Evolutionary conservation across 805 yeast species (phyloP).

Genomic region (Schwanniomyces occidentalis): DNA sequence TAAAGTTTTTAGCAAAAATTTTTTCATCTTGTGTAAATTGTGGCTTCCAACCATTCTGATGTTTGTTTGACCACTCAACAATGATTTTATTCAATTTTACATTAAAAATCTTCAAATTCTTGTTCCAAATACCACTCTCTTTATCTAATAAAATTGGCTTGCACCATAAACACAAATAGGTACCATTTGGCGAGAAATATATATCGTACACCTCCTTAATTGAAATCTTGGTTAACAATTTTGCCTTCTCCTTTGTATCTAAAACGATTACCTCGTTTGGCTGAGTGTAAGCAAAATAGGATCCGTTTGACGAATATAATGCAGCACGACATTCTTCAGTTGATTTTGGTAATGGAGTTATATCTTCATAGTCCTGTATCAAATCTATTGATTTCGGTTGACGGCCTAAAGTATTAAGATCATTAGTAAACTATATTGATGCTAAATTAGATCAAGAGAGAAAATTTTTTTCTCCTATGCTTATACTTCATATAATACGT

Average conservation of each 20-base stretch:
- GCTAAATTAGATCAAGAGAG: background rate
- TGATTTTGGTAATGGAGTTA: conserved; percentile 37
- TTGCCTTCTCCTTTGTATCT: conserved; percentile 50
- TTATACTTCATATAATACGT: conserved; percentile 17
- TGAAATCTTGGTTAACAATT: conserved; percentile 47
- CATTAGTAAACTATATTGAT: background rate
- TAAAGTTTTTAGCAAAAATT: conserved; percentile 58
- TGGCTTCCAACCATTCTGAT: conserved; percentile 90
- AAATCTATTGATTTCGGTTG: conserved; percentile 58
- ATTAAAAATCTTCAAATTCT: conserved; percentile 79
- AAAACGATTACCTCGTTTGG: conserved; percentile 59
- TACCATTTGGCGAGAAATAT: conserved; percentile 86
- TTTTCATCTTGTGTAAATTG: conserved; percentile 84
- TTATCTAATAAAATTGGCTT: conserved; percentile 68
- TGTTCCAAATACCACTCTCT: conserved; percentile 70
- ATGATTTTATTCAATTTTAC: conserved; percentile 48
- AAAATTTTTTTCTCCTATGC: background rate
- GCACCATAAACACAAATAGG: conserved; percentile 84
- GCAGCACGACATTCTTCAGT: conserved; percentile 59
- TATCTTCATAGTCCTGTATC: conserved; percentile 41
- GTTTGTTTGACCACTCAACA: conserved; percentile 70
- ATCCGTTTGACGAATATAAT: conserved; percentile 67
- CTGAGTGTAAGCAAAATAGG: conserved; percentile 70
- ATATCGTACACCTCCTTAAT: conserved; percentile 75
- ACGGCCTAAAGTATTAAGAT: conserved; percentile 42